Percentiles rank a stretch among this genome's conserved stretches.
phyloP scores from a whole-genome alignment of 805 yeast genomes.

The Kodamaea jinghongensis region DNA sequence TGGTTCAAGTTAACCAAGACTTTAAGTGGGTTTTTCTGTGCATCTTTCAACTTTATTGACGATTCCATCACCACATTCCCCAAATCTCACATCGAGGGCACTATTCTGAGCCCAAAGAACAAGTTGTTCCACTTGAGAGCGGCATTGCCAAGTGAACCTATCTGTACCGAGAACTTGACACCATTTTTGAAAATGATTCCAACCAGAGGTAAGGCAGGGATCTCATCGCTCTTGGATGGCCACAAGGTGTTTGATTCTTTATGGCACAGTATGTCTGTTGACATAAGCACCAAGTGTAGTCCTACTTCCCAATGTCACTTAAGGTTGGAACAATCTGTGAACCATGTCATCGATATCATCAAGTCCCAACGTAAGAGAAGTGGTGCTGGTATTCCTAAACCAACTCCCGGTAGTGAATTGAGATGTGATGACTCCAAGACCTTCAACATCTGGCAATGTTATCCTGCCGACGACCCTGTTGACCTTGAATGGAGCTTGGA shows the following conservation, averaged over 20 bases:
- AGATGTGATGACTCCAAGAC: constrained; percentile 68
- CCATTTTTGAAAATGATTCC: constrained; percentile 90
- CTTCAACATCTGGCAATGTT: constrained; percentile 65
- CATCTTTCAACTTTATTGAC: constrained; percentile 87
- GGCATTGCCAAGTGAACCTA: constrained; percentile 90
- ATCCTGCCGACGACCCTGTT: constrained; percentile 61
- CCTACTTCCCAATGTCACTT: constrained; percentile 40
- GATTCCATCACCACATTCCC: constrained; percentile 67
- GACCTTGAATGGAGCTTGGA: constrained; percentile 51
- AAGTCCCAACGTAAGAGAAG: constrained; percentile 59
- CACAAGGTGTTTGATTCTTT: constrained; percentile 85
- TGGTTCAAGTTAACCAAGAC: constrained; percentile 77
- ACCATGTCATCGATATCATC: constrained; percentile 69
- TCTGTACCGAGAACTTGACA: constrained; percentile 94
- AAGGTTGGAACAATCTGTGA: constrained; percentile 62
- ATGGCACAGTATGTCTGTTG: constrained; percentile 94
- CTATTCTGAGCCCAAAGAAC: constrained; percentile 27
- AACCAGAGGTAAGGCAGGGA: constrained; percentile 86
- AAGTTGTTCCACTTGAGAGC: constrained; percentile 66
- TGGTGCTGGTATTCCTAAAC: constrained; percentile 74
- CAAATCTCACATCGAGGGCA: constrained; percentile 40
- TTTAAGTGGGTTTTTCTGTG: constrained; percentile 90
- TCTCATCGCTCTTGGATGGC: constrained; percentile 83
- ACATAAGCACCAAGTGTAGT: constrained; percentile 58
- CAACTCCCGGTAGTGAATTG: constrained; percentile 65